Percentiles rank a stretch among this genome's conserved stretches.
Evolutionary conservation across 2,329 filamentous ascomycete genomes (phyloP).

Genomic region (Kalmusia sp.): DNA sequence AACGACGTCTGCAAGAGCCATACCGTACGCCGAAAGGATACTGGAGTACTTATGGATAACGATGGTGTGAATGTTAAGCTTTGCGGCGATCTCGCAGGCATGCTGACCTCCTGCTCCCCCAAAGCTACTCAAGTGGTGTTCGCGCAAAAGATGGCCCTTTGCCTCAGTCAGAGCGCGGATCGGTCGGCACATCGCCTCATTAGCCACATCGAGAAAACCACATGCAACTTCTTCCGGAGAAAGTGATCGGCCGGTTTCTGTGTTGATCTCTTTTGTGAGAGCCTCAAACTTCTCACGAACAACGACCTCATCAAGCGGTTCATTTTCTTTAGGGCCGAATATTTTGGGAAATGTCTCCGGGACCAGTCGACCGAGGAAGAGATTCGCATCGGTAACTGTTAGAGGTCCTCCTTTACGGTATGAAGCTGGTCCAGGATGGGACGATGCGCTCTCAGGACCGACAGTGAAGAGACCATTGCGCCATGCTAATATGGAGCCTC

Average conservation of each 20-base stretch:
- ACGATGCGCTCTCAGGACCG: conserved; percentile 38
- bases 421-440: conserved; percentile 45
- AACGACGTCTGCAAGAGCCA: conserved; percentile 56
- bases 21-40: conserved; percentile 57
- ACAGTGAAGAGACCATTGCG: conserved; percentile 32
- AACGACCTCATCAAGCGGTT: conserved; percentile 45
- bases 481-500: conserved; percentile 51
- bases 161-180: conserved; percentile 38
- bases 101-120: conserved; percentile 53
- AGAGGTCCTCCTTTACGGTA: conserved; percentile 46
- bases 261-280: conserved; percentile 49
- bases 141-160: conserved; percentile 26
- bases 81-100: conserved; percentile 52
- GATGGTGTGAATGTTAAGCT: conserved; percentile 53
- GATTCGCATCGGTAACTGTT: conserved; percentile 45
- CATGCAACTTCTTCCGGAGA: conserved; percentile 29
- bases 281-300: conserved; percentile 42
- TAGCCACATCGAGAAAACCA: conserved; percentile 35
- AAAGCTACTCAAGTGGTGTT: conserved; percentile 35
- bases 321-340: conserved; percentile 40
- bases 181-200: conserved; percentile 38
- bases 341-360: conserved; percentile 42
- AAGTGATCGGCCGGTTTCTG: conserved; percentile 29
- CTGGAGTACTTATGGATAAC: conserved; percentile 56
- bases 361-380: conserved; percentile 40